Base-by-base conservation (phyloP, 23 red algal genomes). In the Gracilaria domingensis region DNA sequence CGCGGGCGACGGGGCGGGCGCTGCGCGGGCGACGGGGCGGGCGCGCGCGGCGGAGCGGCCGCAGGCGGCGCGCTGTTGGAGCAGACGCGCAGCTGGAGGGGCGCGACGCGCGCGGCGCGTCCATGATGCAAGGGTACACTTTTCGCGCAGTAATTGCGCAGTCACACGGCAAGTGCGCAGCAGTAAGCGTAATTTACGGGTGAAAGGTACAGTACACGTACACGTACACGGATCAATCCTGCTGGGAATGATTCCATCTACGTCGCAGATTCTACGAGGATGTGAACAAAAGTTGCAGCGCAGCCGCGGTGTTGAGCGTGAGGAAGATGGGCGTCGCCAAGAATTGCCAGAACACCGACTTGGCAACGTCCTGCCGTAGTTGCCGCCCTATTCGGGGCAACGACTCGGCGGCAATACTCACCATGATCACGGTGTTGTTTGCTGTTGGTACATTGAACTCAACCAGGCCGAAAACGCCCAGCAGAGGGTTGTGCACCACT, bases 341-440 rank as follows among this genome's bases (percentile, higher is more conserved):
- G 44, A 86, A 86, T 33, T 86, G 82, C 58, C 82, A 86, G 25
- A 86, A 86, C 29, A 86, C 40, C 12, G 58, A 36, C 11, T 54
- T 70, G 20, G 82, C 25, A 6, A 70, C 82, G 33, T 86, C 82
- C 54, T 86, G 35, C 50, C 82, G 33, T 5, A 86, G 30, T 54
- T 70, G 82, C 12, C 61, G 35, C 29, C 82, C 82, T 74, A 86
- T 86, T 53, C 82, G 60, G 0, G 82, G 82, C 33, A 86, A 17
- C 5, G 82, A 72, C 20, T 86, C 82, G 33, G 82, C 42, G 18
- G 47, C 82, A 30, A 86, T 71, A 39, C 61, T 86, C 8, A 86
- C 49, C 82, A 86, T 86, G 60, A 86, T 86, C 16, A 86, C 60
- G 20, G 82, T 86, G n/a, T 86, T 86, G 37, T 86, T 86, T 24